phyloP scores from a whole-genome alignment of 768 basidiomycete genomes.

The Phlebiopsis flavidoalba region DNA sequence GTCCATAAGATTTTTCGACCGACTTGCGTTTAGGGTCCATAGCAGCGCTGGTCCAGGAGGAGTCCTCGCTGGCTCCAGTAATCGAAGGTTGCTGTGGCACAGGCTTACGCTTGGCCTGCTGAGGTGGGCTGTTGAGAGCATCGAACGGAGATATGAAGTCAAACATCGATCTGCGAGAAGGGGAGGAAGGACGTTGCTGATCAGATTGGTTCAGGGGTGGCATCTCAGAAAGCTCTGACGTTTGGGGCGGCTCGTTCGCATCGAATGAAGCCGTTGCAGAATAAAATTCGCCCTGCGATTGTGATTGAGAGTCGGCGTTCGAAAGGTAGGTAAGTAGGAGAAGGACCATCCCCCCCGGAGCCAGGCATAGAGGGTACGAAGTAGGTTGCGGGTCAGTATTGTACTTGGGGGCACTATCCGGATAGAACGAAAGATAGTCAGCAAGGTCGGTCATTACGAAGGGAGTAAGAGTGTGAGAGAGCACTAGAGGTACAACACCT shows the following conservation, averaged over 20 bases:
- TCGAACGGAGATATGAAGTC: slow-evolving; percentile 85
- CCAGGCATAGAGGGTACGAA: slow-evolving; percentile 5
- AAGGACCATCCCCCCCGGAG: slow-evolving; percentile 12
- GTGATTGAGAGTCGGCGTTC: slow-evolving; percentile 15
- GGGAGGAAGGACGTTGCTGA: slow-evolving; percentile 50
- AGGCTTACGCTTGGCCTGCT: slow-evolving; percentile 63
- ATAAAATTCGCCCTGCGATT: slow-evolving; percentile 15
- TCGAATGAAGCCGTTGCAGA: slow-evolving; percentile 11
- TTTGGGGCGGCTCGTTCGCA: slow-evolving; percentile 15
- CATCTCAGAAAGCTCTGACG: slow-evolving; percentile 9
- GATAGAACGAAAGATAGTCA: slow-evolving; percentile 2
- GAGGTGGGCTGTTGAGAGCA: slow-evolving; percentile 50
- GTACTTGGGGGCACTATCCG: slow-evolving; percentile 11
- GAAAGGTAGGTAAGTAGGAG: slow-evolving; percentile 20
- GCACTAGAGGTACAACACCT: neutral
- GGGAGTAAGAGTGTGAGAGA: neutral
- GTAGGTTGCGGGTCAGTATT: slow-evolving; percentile 6
- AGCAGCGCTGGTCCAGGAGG: slow-evolving; percentile 36
- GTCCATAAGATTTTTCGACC: slow-evolving; percentile 76
- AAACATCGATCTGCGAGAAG: slow-evolving; percentile 77
- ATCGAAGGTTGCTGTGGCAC: slow-evolving; percentile 38
- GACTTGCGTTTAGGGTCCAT: slow-evolving; percentile 72
- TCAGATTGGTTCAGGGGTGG: neutral
- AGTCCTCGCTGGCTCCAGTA: slow-evolving; percentile 50
- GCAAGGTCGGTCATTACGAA: slow-evolving; percentile 3